These are phyloP conservation scores for Lathyrus oleraceus DNA, from an alignment of 306 rosid species.

Conservation along the genomic window DNA sequence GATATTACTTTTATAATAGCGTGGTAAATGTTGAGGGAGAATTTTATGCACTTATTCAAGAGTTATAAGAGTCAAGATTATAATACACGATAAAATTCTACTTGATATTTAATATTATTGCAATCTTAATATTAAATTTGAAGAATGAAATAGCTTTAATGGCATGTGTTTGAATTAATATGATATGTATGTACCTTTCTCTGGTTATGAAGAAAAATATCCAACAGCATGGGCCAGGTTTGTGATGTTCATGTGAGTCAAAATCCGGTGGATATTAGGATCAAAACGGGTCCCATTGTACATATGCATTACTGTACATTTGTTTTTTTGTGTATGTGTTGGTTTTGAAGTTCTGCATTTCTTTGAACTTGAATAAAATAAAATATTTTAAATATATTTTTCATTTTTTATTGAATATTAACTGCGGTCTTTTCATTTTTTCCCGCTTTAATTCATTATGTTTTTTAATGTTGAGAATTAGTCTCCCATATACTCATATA, in stretches of 20 bases:
- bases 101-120: too few species aligned
- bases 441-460: too few species aligned
- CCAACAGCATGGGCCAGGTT: slow-evolving; percentile 5
- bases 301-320: slow-evolving; percentile 1
- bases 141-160: not conserved
- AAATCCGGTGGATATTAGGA: slow-evolving; percentile 40
- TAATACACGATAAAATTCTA: too few species aligned
- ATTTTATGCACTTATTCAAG: too few species aligned
- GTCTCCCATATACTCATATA: too few species aligned
- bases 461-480: too few species aligned
- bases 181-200: not conserved
- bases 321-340: not conserved
- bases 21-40: not conserved
- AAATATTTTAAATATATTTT: too few species aligned
- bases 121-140: too few species aligned
- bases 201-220: not conserved
- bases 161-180: too few species aligned
- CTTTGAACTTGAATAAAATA: not conserved
- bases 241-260: slow-evolving; percentile 25
- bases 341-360: not conserved
- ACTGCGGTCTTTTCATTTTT: too few species aligned
- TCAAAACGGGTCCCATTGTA: slow-evolving; percentile 52
- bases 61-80: too few species aligned
- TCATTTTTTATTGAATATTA: too few species aligned
- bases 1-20: not conserved